These are phyloP conservation scores for Laguncularia racemosa DNA, from an alignment of 345 rosid genomes.

Conservation along the genomic window DNA sequence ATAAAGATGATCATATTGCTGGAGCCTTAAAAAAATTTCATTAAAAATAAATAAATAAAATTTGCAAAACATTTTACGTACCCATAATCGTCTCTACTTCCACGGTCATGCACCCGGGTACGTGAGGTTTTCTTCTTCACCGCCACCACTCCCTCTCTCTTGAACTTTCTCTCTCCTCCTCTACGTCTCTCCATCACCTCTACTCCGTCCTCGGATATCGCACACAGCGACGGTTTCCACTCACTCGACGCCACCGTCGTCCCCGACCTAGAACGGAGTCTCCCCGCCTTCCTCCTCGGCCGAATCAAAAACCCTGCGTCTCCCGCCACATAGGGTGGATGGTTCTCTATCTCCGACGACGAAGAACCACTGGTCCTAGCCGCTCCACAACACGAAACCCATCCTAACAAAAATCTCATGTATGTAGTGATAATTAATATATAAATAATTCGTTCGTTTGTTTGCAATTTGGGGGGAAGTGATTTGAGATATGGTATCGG, in stretches of 20 bases:
- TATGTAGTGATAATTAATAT: too few relatives aligned
- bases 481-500: too few relatives aligned
- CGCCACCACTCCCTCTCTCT: not conserved
- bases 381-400: conserved; percentile 1
- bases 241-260: conserved; percentile 22
- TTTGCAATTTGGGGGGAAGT: too few relatives aligned
- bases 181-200: conserved; percentile 7
- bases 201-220: conserved; percentile 53
- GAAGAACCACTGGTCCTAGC: not conserved
- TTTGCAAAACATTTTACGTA: not conserved
- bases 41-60: not conserved
- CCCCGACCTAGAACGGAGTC: not conserved
- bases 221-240: conserved; percentile 57
- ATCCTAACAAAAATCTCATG: conserved; percentile 1
- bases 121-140: conserved; percentile 11
- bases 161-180: conserved; percentile 12
- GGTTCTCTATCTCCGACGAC: too few relatives aligned
- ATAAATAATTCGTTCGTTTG: too few relatives aligned
- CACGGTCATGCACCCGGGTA: conserved; percentile 22
- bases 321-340: conserved; percentile 1
- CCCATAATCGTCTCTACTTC: not conserved
- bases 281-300: conserved; percentile 7
- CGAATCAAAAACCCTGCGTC: conserved; percentile 20
- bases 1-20: too few relatives aligned
- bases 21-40: too few relatives aligned